These are phyloP conservation scores for Symbiodinium natans DNA, from an alignment of 73 alveolate genomes.

Conservation along the genomic window DNA sequence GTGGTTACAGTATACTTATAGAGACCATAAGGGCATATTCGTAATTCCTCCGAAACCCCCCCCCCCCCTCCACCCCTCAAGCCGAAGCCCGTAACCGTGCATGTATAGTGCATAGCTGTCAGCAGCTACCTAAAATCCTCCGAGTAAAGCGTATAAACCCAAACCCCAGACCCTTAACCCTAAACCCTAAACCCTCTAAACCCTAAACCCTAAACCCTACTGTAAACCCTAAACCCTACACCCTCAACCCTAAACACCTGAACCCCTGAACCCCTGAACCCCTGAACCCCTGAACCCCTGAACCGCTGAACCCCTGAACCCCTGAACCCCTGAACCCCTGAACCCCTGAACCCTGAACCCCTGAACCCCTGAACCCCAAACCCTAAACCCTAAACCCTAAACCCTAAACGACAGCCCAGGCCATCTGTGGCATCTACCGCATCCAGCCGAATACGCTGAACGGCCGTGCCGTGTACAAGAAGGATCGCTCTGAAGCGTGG, in stretches of 20 bases:
- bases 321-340: background rate
- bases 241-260: too few relatives aligned
- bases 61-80: too few relatives aligned
- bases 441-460: constrained; percentile 73
- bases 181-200: background rate
- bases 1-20: too few relatives aligned
- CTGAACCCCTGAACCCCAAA: too few relatives aligned
- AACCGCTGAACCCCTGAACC: too few relatives aligned
- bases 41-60: too few relatives aligned
- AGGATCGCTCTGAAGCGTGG: constrained; percentile 90
- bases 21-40: too few relatives aligned
- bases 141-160: background rate
- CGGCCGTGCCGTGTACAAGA: constrained; percentile 91
- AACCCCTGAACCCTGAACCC: too few relatives aligned
- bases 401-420: background rate
- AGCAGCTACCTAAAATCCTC: too few relatives aligned
- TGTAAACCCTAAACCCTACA: background rate
- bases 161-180: background rate
- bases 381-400: background rate
- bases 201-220: background rate
- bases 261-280: too few relatives aligned
- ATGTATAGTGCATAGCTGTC: too few relatives aligned
- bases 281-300: background rate
- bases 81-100: too few relatives aligned
- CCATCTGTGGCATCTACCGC: constrained; percentile 90